Evolutionary conservation across 768 basidiomycete species (phyloP), one percentile per base, ranked within the genome.

Genomic region (Collybiopsis confluens): DNA sequence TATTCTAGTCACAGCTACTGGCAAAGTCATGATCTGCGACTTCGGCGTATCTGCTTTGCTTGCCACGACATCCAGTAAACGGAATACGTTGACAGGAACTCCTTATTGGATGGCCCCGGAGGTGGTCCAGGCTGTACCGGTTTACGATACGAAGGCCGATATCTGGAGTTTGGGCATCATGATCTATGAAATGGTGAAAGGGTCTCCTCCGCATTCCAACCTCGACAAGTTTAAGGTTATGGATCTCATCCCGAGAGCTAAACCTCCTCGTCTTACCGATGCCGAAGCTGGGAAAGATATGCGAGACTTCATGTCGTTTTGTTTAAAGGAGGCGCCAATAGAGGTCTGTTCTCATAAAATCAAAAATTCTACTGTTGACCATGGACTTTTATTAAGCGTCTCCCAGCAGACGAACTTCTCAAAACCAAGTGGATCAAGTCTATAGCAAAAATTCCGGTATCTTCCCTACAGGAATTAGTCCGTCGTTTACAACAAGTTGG

Each of bases 61-160:
- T 50, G 81, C 84, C 23, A 90, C 85, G 15, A 77, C 84, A 2
- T 84, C 86, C 10, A 92, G 92, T 67, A 98, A 98, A 68, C 84
- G 97, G 21, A 93, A 95, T 49, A 99, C 97, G 0, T 82, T 98
- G 63, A 92, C 95, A 57, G 97, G 97, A 1, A 98, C 97, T 1
- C 96, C 95, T 0, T 92, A 97, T 66, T 98, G 96, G 96, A 99
- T 99, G 97, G 97, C 97, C 0, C 97, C 97, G 0, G 97, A 99
- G 69, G 93, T 98, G 2, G 91, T 96, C 15, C 90, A 92, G 59
- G 78, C 80, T 9, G 86, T 90, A 10, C 83, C 92, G n/a, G 78
- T 85, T 40, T 98, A 99, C 68, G 96, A 99, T 64, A 89, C 90
- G 49, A 98, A 97, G 67, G 97, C 96, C 2, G 97, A 99, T 64